Evolutionary conservation across 2,329 filamentous ascomycete genomes (phyloP), one percentile per base, ranked within the genome.

Genomic region (Hypoxylon sp.): DNA sequence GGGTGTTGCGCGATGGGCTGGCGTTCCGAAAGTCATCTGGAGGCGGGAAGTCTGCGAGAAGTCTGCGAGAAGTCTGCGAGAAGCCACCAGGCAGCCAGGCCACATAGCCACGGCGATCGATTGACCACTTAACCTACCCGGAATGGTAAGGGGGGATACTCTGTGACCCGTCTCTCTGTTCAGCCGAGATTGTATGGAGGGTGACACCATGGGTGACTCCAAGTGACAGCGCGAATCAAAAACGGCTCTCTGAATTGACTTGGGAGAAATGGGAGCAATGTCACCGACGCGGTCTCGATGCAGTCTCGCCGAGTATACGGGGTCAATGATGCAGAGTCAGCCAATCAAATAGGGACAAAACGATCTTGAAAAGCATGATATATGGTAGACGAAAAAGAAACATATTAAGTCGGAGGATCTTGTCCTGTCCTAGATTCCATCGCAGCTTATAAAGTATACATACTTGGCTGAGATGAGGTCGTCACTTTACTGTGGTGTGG

Each of bases 151-250:
- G 54, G 47, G 54, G 64, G 64, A 30, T 13, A 37, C 53, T 61
- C 32, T 52, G 48, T 43, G 28, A 49, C 47, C 28, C n/a, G 37
- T 41, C 37, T 6, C 17, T n/a, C 37, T 63, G 44, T 68, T 68
- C 65, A 68, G 65, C 65, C 65, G 59, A 62, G 43, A 65, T 63
- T 17, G 47, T 56, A 44, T 46, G 54, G 39, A 62, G 59, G 65
- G 59, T 65, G 26, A 22, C 44, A 66, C 54, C 50, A 26, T 34
- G 32, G 32, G 32, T 10, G 10, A 34, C 32, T 34, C 32, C 6
- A n/a, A 19, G 37, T 39, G 37, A 39, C 57, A 39, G 46, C 52
- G 19, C 52, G 54, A 20, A 49, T 49, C 24, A 34, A 20, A 58
- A 54, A 37, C 19, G 39, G 52, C 34, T 57, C 37, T 59, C 54